Evolutionary conservation across 176 grass and related monocot genomes (phyloP), one percentile per base, ranked within the genome.

Genomic region (Oryza officinalis): DNA sequence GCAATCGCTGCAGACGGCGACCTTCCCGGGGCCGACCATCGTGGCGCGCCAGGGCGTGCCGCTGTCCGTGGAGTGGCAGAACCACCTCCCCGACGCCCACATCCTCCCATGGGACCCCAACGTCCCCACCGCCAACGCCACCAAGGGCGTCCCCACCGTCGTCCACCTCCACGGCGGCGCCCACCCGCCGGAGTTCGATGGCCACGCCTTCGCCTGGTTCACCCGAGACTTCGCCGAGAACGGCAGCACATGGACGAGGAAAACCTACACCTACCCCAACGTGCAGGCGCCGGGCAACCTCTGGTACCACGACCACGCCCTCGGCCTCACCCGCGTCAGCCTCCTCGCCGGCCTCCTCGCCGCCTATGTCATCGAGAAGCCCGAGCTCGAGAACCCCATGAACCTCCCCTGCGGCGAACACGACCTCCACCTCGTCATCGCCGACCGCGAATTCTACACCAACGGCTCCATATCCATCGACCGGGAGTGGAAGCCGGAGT

Each of bases 401-500:
- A 6, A 84, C 60, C 79, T 92, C 10, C 90, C 90, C 8, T 86
- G 30, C 31, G 90, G 80, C 33, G 46, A 38, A 0, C 13, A 15
- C 40, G 90, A 92, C 27, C 83, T 74, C 30, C 73, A 74, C 25
- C 68, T 92, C 75, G 63, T 92, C 37, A 35, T 92, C 60, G 76
- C 80, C 27, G 90, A 92, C 50, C 87, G 90, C 3, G 52, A 52
- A 6, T 92, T 92, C 79, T 40, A 45, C 77, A 3, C 14, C 22
- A 33, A 92, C 33, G 90, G 90, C 18, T 80, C 80, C 17, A 30
- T 0, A 77, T 92, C 35, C 87, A 89, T 47, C 87, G 5, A 38
- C 6, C 90, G 10, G 37, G 69, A 92, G 41, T 92, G 90, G 90
- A 80, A 92, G 43, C 90, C 90, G 4, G 90, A 92, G 69, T 92